Base-by-base conservation (phyloP, 1,284 basidiomycete species). In the Cutaneotrichosporon arboriforme region DNA sequence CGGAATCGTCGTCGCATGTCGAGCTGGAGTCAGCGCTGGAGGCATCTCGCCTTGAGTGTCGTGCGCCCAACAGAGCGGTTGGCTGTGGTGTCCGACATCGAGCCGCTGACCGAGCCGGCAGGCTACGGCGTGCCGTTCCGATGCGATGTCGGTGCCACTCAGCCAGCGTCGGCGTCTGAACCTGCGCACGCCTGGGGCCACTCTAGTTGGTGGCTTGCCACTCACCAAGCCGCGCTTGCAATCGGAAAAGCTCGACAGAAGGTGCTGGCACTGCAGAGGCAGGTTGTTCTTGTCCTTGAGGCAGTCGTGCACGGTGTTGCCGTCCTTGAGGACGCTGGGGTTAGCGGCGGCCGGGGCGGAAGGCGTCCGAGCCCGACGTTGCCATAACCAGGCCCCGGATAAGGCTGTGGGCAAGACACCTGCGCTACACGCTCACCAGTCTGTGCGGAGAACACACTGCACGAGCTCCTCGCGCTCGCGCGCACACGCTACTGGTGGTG, bases 381-480 rank as follows among this genome's bases (percentile, higher is more conserved):
- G n/a, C n/a, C n/a, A n/a, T n/a, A n/a, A n/a, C n/a, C n/a, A n/a
- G n/a, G n/a, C n/a, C n/a, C n/a, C n/a, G n/a, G n/a, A n/a, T n/a
- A n/a, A n/a, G n/a, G n/a, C n/a, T n/a, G n/a, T n/a, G n/a, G n/a
- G n/a, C n/a, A n/a, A n/a, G n/a, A n/a, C n/a, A n/a, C n/a, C n/a
- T n/a, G n/a, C n/a, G n/a, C n/a, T n/a, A n/a, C n/a, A n/a, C n/a
- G 67, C 70, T 53, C 47, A 72, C 72, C 73, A 75, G 56, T 75
- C 72, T 17, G 72, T 66, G 41, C 68, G 55, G 26, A 75, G 38
- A 15, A 75, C 51, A 60, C 73, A 75, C 13, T 67, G 64, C 18
- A 70, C 60, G 18, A 75, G 63, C 44, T 74, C 72, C 17, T 75
- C 72, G 26, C 68, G 57, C 21, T 69, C 63, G 18, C 51, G 51